Evolutionary conservation across 805 yeast species (phyloP).

Genomic region (Candida sonorensis): DNA sequence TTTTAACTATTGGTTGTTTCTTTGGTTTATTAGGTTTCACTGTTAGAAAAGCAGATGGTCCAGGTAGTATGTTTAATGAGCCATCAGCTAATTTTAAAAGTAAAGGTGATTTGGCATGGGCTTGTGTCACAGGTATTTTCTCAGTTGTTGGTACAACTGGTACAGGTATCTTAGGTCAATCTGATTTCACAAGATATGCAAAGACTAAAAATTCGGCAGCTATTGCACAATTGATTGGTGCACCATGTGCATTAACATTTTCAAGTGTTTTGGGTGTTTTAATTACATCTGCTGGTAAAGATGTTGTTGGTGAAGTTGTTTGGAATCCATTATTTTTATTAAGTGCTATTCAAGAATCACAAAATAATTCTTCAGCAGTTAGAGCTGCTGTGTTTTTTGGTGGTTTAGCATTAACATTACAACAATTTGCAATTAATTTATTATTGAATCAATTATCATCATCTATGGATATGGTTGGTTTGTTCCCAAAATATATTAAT

Average conservation of each 20-base stretch:
- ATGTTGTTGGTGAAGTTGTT: constrained; percentile 31
- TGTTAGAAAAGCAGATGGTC: constrained; percentile 24
- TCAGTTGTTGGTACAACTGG: constrained; percentile 33
- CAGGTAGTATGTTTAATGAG: constrained; percentile 19
- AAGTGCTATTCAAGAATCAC: constrained; percentile 20
- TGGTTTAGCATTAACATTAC: constrained; percentile 29
- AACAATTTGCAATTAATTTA: constrained; percentile 34
- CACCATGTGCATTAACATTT: constrained; percentile 47
- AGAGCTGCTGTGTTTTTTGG: constrained; percentile 45
- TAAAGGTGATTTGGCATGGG: constrained; percentile 31
- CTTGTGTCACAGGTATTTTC: constrained; percentile 32
- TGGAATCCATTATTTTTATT: constrained; percentile 42
- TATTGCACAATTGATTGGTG: constrained; percentile 9
- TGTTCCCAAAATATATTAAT: constrained; percentile 37
- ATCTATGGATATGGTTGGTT: constrained; percentile 45
- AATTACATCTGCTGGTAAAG: constrained; percentile 50
- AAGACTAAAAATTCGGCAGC: constrained; percentile 13
- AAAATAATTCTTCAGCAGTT: constrained; percentile 29
- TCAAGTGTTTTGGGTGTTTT: constrained; percentile 43
- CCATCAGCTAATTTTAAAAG: constrained; percentile 14
- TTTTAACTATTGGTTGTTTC: constrained; percentile 18
- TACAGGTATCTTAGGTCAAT: constrained; percentile 34
- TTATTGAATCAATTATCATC: constrained; percentile 36
- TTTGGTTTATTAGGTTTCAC: constrained; percentile 21
- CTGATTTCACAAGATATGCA: constrained; percentile 35